A percentile compares a stretch with the other conserved stretches of the same genome.
phyloP scores from a whole-genome alignment of 108 stramenopile genomes.

The Discostella stelligeroides region DNA sequence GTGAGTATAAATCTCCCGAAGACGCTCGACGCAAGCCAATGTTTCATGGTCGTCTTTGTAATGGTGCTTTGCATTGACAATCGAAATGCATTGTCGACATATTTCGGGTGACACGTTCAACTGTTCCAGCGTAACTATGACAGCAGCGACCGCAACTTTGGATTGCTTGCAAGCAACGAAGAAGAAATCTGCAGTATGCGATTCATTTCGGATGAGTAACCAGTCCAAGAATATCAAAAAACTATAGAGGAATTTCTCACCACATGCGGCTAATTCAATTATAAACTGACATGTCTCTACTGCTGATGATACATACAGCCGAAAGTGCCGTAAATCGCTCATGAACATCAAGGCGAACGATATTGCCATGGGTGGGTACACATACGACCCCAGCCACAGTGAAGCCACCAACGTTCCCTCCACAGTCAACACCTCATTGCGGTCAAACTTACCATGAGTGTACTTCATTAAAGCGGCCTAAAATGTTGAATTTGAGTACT shows the following conservation, averaged over 20 bases:
- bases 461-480: slow-evolving; percentile 23
- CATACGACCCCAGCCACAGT: slow-evolving; percentile 8
- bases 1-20: slow-evolving; percentile 10
- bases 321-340: slow-evolving; percentile 11
- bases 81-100: background rate
- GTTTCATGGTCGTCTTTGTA: slow-evolving; percentile 1
- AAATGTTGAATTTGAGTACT: background rate
- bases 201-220: background rate
- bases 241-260: background rate
- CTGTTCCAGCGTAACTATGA: slow-evolving; percentile 33
- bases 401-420: slow-evolving; percentile 13
- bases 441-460: slow-evolving; percentile 20
- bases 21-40: background rate
- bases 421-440: slow-evolving; percentile 12
- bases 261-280: slow-evolving; percentile 41
- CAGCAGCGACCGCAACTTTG: slow-evolving; percentile 31
- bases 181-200: slow-evolving; percentile 11
- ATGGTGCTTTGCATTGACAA: background rate
- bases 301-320: background rate
- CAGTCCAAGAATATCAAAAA: background rate
- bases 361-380: slow-evolving; percentile 29
- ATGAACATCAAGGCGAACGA: slow-evolving; percentile 29
- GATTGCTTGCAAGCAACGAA: slow-evolving; percentile 35
- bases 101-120: slow-evolving; percentile 7
- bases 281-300: slow-evolving; percentile 41